Evolutionary conservation across 1,284 basidiomycete genomes (phyloP).

Genomic region (Naganishia liquefaciens): DNA sequence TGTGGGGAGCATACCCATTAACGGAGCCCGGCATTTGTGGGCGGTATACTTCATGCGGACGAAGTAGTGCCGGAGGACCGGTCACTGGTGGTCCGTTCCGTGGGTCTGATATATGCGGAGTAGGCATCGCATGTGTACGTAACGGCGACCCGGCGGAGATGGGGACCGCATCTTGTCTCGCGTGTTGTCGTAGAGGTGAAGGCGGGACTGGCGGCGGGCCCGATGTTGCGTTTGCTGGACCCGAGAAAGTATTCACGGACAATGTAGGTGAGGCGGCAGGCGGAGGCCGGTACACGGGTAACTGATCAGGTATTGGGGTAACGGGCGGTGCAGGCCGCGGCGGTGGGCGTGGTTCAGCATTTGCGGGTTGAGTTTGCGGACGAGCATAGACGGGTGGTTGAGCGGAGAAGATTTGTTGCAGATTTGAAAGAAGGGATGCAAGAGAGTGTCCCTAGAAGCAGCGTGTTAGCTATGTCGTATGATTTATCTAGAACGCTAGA

Average conservation of each 20-base stretch:
- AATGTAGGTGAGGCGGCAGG: conserved; percentile 12
- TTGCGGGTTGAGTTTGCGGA: conserved; percentile 29
- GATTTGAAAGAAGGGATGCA: conserved; percentile 42
- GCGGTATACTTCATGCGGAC: not conserved
- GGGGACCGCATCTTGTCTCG: conserved; percentile 29
- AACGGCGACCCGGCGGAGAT: conserved; percentile 9
- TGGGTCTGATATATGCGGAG: not conserved
- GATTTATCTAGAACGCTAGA: too few relatives aligned
- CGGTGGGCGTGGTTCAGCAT: conserved; percentile 30
- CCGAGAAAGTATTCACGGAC: conserved; percentile 4
- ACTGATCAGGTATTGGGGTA: conserved; percentile 6
- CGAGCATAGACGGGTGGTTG: conserved; percentile 84
- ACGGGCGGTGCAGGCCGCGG: conserved; percentile 6
- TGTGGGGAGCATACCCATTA: not conserved
- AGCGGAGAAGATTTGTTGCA: conserved; percentile 69
- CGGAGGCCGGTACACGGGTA: conserved; percentile 27
- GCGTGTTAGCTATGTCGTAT: not conserved
- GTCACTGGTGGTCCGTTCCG: not conserved
- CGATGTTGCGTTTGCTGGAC: conserved; percentile 4
- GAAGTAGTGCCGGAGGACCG: not conserved
- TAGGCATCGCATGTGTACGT: not conserved
- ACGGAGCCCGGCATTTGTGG: not conserved
- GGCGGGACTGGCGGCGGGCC: conserved; percentile 37
- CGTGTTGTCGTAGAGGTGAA: conserved; percentile 17
- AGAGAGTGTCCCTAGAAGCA: conserved; percentile 49